Base-by-base conservation (phyloP, 768 basidiomycete species). In the Coprinopsis cinerea region DNA sequence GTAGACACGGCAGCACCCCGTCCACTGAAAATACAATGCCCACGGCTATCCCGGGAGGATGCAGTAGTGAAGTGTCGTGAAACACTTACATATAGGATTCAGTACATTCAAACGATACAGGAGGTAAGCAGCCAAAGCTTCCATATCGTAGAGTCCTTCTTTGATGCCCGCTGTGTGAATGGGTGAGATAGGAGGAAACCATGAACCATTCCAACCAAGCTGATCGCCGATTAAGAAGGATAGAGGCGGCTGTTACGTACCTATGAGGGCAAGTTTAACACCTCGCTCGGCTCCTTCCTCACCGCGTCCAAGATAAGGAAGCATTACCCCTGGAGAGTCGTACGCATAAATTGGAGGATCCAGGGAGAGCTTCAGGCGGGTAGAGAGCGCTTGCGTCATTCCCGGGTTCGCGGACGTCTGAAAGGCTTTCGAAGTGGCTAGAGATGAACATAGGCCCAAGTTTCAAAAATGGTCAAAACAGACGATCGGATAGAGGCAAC, bases 321-420 rank as follows among this genome's bases (percentile, higher is more conserved):
- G 74, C 94, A 98, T 98, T 41, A 98, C 89, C 2, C 96, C 96
- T 1, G 96, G 96, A 7, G 91, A 84, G 71, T 99, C 96, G 59
- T 85, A 92, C 3, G 96, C 88, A 70, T 98, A 98, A 10, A 96
- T 85, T 6, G 81, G 69, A 2, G 93, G 92, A 48, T 84, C 76
- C 51, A 85, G 64, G 22, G 82, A 85, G 47, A 99, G 73, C 67
- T 92, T 92, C 37, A 98, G 73, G 27, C 91, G 82, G 9, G 88
- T 95, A 4, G 94, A 95, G 36, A 97, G 68, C 32, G 87, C 79
- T 47, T 88, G 85, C 15, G 96, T 99, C 61, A 91, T 76, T 15
- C 96, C 96, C 0, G 96, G 92, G 58, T 88, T 82, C 1, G 90
- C 82, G 18, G 89, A 91, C 1, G 92, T 95, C 49, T 82, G 80